phyloP scores from a whole-genome alignment of 2,329 filamentous ascomycete genomes.

The Phoma sp. region DNA sequence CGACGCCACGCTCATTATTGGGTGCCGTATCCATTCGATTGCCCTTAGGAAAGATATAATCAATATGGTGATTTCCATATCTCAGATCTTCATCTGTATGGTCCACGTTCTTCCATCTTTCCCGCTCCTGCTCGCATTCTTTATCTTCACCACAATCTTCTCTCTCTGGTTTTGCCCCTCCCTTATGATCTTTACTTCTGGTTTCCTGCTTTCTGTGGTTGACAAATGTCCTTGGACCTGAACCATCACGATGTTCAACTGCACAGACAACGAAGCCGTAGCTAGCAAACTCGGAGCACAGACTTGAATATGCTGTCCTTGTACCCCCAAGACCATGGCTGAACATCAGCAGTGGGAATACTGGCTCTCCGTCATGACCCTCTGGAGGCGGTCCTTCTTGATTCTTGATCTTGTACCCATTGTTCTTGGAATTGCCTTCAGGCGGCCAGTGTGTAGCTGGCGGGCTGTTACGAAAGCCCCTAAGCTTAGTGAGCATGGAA shows the following conservation, averaged over 20 bases:
- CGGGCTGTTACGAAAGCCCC: slow-evolving; percentile 67
- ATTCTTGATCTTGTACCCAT: slow-evolving; percentile 51
- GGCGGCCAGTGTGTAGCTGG: slow-evolving; percentile 63
- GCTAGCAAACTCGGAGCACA: slow-evolving; percentile 71
- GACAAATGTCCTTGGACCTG: slow-evolving; percentile 66
- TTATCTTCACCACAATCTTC: slow-evolving; percentile 12
- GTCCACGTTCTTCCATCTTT: slow-evolving; percentile 41
- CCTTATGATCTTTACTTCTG: slow-evolving; percentile 21
- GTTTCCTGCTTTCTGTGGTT: slow-evolving; percentile 57
- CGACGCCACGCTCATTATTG: slow-evolving; percentile 65
- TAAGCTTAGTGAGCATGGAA: slow-evolving; percentile 69
- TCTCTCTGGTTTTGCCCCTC: slow-evolving; percentile 22
- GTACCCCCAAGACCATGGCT: slow-evolving; percentile 71
- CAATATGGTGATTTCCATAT: slow-evolving; percentile 57
- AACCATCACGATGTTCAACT: slow-evolving; percentile 70
- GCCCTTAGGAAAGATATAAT: slow-evolving; percentile 68
- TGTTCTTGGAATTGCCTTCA: slow-evolving; percentile 46
- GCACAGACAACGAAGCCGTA: slow-evolving; percentile 70
- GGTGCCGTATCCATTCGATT: slow-evolving; percentile 57
- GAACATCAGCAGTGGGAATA: slow-evolving; percentile 69
- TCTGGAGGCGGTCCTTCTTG: slow-evolving; percentile 49
- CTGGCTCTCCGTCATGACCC: slow-evolving; percentile 48
- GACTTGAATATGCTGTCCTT: slow-evolving; percentile 65
- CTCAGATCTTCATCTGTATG: slow-evolving; percentile 48
- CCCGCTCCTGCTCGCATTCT: slow-evolving; percentile 28